Conservation (phyloP, 805 yeast genomes). For the Sporopachydermia lactativora region DNA sequence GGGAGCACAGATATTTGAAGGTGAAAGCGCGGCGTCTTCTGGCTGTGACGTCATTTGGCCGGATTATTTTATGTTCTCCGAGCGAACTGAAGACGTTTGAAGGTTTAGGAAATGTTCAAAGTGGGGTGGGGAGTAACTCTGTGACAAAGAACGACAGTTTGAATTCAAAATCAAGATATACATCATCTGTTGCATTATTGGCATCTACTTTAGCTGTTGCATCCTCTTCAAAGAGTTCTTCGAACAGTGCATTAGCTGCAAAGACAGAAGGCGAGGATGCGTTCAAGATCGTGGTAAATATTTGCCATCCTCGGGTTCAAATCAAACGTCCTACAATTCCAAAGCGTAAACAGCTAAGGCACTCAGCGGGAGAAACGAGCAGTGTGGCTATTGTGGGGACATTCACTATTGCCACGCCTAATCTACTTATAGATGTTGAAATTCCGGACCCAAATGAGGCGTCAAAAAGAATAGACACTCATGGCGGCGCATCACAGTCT, state of each 20-base stretch:
- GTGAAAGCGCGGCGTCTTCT: neutral
- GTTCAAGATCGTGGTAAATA: neutral
- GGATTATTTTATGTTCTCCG: neutral
- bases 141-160: neutral
- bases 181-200: neutral
- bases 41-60: neutral
- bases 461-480: neutral
- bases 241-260: neutral
- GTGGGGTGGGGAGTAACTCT: neutral
- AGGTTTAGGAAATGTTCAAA: neutral
- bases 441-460: neutral
- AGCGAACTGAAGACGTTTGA: neutral
- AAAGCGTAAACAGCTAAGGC: neutral
- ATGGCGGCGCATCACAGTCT: neutral
- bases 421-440: neutral
- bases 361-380: neutral
- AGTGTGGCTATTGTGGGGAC: neutral
- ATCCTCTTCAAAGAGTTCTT: neutral
- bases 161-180: neutral
- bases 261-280: neutral
- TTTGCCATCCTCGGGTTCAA: neutral
- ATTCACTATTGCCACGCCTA: slow-evolving; percentile 1
- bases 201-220: neutral
- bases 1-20: neutral
- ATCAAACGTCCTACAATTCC: neutral